Evolutionary conservation across 2,329 filamentous ascomycete species (phyloP).

Genomic region (Neoscytalidium dimidiatum): DNA sequence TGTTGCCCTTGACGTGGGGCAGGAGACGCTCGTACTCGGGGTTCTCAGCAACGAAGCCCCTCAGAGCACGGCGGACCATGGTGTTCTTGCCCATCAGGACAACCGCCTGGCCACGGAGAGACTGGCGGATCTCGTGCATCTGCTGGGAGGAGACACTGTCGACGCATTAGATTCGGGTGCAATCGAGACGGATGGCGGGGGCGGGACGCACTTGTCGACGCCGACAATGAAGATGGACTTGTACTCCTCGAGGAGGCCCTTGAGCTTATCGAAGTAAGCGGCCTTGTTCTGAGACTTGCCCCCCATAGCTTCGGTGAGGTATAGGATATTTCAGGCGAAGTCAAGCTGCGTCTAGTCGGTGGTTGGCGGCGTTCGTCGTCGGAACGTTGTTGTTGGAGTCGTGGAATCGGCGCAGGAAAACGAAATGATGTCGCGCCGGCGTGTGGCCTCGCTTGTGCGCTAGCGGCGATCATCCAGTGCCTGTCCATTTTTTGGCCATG

Average conservation of each 20-base stretch:
- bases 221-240: conserved; percentile 95
- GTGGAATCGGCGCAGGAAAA: conserved; percentile 20
- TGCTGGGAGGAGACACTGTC: conserved; percentile 99
- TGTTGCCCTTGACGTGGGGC: conserved; percentile 79
- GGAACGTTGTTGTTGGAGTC: conserved; percentile 16
- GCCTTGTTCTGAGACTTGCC: conserved; percentile 94
- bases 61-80: conserved; percentile 97
- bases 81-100: conserved; percentile 99
- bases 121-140: conserved; percentile 99
- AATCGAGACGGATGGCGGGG: neutral
- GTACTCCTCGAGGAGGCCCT: conserved; percentile 94
- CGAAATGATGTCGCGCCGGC: conserved; percentile 15
- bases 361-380: conserved; percentile 20
- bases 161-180: conserved; percentile 46
- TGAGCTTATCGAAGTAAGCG: conserved; percentile 99
- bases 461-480: conserved; percentile 1
- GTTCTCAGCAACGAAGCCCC: conserved; percentile 85
- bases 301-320: conserved; percentile 96
- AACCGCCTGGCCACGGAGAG: conserved; percentile 87
- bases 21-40: conserved; percentile 99
- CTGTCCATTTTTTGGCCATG: conserved; percentile 12
- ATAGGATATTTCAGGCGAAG: conserved; percentile 92
- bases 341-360: conserved; percentile 19
- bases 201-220: conserved; percentile 32
- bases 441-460: conserved; percentile 16